Percentiles rank a stretch among this genome's conserved stretches.
phyloP scores from a whole-genome alignment of 208 protist genomes.

The Naegleria lovaniensis region DNA sequence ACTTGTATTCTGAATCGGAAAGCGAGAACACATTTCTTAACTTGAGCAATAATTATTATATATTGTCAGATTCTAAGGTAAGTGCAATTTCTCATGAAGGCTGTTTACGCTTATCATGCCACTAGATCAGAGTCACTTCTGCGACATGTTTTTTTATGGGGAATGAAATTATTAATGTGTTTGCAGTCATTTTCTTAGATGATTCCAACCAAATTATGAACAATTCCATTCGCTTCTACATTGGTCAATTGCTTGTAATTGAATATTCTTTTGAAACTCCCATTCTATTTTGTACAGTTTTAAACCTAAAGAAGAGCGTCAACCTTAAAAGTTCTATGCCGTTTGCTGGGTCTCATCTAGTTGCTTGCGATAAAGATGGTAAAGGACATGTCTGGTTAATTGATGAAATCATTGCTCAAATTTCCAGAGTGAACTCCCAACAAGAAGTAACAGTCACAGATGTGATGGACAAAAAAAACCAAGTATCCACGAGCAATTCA shows the following conservation, averaged over 20 bases:
- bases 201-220: neutral
- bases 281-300: neutral
- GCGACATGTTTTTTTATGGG: neutral
- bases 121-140: neutral
- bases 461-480: too few relatives aligned
- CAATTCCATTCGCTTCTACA: neutral
- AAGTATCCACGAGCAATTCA: too few relatives aligned
- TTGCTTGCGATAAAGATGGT: neutral
- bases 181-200: neutral
- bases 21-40: neutral
- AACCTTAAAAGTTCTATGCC: neutral
- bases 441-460: neutral
- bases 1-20: neutral
- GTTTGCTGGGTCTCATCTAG: neutral
- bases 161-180: neutral
- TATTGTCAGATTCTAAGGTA: neutral
- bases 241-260: neutral
- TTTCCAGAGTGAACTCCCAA: neutral
- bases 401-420: neutral
- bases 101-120: too few relatives aligned
- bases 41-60: neutral
- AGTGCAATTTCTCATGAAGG: too few relatives aligned
- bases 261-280: neutral
- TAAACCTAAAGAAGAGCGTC: neutral
- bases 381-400: neutral